Evolutionary conservation across 495 filamentous ascomycete genomes (phyloP).

Genomic region (Peziza echinospora): DNA sequence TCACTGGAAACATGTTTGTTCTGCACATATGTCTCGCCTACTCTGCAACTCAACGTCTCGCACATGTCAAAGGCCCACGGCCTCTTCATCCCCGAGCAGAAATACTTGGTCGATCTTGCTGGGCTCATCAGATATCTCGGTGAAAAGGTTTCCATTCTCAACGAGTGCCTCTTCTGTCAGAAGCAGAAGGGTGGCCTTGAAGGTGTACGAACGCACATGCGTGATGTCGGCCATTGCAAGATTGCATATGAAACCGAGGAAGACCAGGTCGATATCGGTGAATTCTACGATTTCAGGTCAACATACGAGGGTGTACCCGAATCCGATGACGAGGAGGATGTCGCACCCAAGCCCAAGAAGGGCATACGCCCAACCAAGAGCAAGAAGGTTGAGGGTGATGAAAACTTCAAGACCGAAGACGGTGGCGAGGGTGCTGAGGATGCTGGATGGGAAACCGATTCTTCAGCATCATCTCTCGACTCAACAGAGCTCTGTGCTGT

Average conservation of each 20-base stretch:
- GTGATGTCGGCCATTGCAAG: slow-evolving; percentile 87
- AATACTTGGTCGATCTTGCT: slow-evolving; percentile 58
- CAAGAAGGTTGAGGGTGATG: slow-evolving; percentile 27
- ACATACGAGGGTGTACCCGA: slow-evolving; percentile 63
- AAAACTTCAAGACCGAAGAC: slow-evolving; percentile 16
- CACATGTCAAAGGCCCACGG: slow-evolving; percentile 89
- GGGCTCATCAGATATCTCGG: slow-evolving; percentile 58
- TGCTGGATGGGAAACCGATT: slow-evolving; percentile 77
- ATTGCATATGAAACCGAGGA: slow-evolving; percentile 77
- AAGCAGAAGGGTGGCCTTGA: slow-evolving; percentile 48
- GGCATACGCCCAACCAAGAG: slow-evolving; percentile 23
- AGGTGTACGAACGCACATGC: slow-evolving; percentile 85
- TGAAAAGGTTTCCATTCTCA: slow-evolving; percentile 51
- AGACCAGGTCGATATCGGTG: slow-evolving; percentile 86
- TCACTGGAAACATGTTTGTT: slow-evolving; percentile 60
- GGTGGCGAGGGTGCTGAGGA: slow-evolving; percentile 31
- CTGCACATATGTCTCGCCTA: slow-evolving; percentile 62
- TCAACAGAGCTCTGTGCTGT: slow-evolving; percentile 52
- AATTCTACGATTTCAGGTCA: slow-evolving; percentile 91
- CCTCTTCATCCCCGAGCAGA: slow-evolving; percentile 82
- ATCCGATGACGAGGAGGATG: slow-evolving; percentile 26
- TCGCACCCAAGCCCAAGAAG: slow-evolving; percentile 34
- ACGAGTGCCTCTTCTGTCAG: slow-evolving; percentile 69
- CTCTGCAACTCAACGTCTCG: slow-evolving; percentile 44
- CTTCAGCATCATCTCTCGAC: slow-evolving; percentile 59